Percentiles rank a stretch among this genome's conserved stretches.
These are phyloP conservation scores for Fraxinus americana DNA, from an alignment of 257 asterid species.

Conservation along the genomic window DNA sequence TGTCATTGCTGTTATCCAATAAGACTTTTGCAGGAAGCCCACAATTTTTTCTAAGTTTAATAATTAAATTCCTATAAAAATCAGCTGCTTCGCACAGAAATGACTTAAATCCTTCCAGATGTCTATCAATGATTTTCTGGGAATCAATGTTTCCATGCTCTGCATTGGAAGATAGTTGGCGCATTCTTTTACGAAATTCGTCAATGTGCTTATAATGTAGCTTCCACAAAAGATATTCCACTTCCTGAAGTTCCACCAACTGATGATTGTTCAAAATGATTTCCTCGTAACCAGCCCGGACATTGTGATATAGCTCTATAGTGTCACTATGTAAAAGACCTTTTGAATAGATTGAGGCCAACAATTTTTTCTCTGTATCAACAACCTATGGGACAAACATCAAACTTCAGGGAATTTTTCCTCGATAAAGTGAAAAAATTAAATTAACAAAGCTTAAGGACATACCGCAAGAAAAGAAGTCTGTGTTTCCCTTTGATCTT, in stretches of 20 bases:
- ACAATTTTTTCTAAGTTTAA: constrained; percentile 44
- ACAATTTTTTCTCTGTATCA: constrained; percentile 58
- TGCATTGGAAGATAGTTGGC: constrained; percentile 35
- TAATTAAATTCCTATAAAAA: constrained; percentile 56
- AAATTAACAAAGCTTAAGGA: constrained; percentile 24
- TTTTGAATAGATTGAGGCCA: constrained; percentile 57
- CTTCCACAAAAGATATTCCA: constrained; percentile 81
- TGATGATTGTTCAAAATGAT: constrained; percentile 51
- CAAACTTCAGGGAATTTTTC: constrained; percentile 15
- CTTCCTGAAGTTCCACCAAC: constrained; percentile 63
- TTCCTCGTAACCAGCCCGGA: constrained; percentile 57
- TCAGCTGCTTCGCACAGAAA: constrained; percentile 76
- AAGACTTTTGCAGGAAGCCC: constrained; percentile 57
- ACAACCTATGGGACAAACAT: constrained; percentile 44
- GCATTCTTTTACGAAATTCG: constrained; percentile 70
- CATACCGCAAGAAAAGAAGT: constrained; percentile 58
- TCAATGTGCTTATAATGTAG: constrained; percentile 85
- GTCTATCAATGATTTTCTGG: constrained; percentile 33
- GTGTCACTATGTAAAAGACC: constrained; percentile 58
- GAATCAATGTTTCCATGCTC: constrained; percentile 40
- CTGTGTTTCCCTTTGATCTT: constrained; percentile 41
- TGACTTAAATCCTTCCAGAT: constrained; percentile 56
- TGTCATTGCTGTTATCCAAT: constrained; percentile 27
- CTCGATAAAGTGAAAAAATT: background rate
- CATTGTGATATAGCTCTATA: constrained; percentile 56